Conservation (phyloP, 495 filamentous ascomycete species). For the Beverwykella pulmonaria region DNA sequence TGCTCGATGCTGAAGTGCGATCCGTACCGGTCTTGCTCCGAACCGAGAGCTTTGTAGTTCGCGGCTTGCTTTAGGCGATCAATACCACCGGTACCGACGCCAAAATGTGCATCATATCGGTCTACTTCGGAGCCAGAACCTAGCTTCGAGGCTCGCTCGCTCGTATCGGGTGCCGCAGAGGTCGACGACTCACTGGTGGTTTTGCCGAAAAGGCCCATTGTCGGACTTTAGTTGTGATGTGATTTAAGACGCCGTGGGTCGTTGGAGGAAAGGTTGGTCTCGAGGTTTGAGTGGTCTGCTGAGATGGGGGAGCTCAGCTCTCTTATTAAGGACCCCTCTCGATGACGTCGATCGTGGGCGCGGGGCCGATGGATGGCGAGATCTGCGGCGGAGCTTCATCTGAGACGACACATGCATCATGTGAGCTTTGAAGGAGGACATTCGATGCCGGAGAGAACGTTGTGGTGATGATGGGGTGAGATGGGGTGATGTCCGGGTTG, state of each 20-base stretch:
- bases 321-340: background rate
- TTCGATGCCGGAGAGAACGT: no score
- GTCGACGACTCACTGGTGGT: background rate
- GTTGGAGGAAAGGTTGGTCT: no score
- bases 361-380: background rate
- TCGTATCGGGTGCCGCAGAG: background rate
- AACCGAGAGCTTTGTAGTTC: slow-evolving; percentile 5
- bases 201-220: background rate
- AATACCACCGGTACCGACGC: background rate
- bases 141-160: background rate
- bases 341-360: background rate
- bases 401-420: no score
- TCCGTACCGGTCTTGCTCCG: slow-evolving; percentile 23
- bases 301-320: background rate
- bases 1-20: slow-evolving; percentile 13
- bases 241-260: no score
- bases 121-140: slow-evolving; percentile 18
- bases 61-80: slow-evolving; percentile 4
- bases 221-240: background rate
- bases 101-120: slow-evolving; percentile 15
- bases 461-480: no score
- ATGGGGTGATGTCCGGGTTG: no score
- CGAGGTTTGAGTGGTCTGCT: background rate
- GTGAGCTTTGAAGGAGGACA: background rate
- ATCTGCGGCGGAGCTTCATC: background rate